Base-by-base conservation (phyloP, 2,329 filamentous ascomycete species). In the Alternaria alternata region DNA sequence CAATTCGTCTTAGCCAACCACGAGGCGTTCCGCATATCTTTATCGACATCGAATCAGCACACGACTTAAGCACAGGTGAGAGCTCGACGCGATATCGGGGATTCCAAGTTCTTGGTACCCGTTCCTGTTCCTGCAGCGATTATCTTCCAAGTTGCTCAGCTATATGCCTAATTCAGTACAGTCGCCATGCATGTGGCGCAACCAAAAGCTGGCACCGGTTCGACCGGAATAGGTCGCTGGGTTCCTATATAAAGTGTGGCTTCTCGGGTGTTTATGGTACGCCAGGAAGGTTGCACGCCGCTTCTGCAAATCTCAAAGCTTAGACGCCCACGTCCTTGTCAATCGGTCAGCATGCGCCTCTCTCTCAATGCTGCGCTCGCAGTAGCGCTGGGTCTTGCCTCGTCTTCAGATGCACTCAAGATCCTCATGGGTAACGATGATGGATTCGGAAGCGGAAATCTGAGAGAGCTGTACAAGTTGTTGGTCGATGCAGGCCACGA, bases 371-470 rank as follows among this genome's bases (percentile, higher is more conserved):
- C 66, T 11, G 57, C 57, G 41, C 61, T 72, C 41, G 58, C 62
- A 4, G 62, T 61, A 39, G 65, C 69, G 20, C 47, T 74, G 24
- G 62, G 64, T 24, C 60, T 72, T 26, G 61, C 62, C 5, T 60
- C 57, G 5, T 53, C 64, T 3, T 51, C 63, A 22, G 54, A 68
- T 56, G 70, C 65, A 6, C 54, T 76, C 48, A 78, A 76, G 60
- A 79, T 80, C 46, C 63, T 80, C 4, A 68, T 80, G 62, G 73
- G 72, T 43, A 80, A 81, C 54, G 78, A 81, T 59, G 78, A 81
- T 60, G 78, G 78, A 11, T 80, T 78, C 52, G 78, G 69, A 2
- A 70, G 70, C 46, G 78, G 75, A 5, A 75, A 81, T 28, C 41
- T 79, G 18, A 72, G 77, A 32, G 76, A 79, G 54, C 64, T 74